A percentile compares a stretch with the other conserved stretches of the same genome.
Conservation (phyloP, 148 eudicot species). For the Arbutus unedo region DNA sequence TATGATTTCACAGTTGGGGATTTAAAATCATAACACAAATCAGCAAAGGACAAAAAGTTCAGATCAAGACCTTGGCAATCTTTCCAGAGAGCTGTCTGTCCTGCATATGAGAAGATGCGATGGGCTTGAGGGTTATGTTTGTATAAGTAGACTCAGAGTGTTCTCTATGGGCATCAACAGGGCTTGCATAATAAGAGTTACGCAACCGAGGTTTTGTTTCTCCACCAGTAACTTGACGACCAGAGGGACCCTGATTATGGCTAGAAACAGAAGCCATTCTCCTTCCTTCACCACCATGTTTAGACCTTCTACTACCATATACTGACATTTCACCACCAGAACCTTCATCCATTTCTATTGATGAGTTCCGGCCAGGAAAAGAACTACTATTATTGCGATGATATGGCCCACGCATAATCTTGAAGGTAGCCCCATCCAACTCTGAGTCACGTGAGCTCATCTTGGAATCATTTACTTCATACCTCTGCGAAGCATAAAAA, state of each 20-base stretch:
- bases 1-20: constrained; percentile 12
- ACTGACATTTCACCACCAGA: constrained; percentile 27
- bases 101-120: constrained; percentile 24
- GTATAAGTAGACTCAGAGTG: constrained; percentile 35
- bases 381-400: constrained; percentile 13
- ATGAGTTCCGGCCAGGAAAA: constrained; percentile 30
- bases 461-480: constrained; percentile 24
- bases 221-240: constrained; percentile 33
- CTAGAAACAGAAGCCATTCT: constrained; percentile 29
- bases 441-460: constrained; percentile 26
- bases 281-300: constrained; percentile 28
- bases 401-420: constrained; percentile 28
- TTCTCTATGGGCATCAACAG: constrained; percentile 32
- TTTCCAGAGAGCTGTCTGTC: constrained; percentile 39
- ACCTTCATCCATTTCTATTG: constrained; percentile 21
- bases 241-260: constrained; percentile 25
- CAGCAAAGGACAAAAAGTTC: neutral
- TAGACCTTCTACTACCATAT: constrained; percentile 20
- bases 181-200: constrained; percentile 28
- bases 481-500: constrained; percentile 13
- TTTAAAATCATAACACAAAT: constrained; percentile 9
- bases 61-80: constrained; percentile 42
- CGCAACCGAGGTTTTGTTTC: constrained; percentile 29
- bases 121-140: constrained; percentile 28
- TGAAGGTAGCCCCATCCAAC: constrained; percentile 25